These are phyloP conservation scores for Venturia oleaginea DNA, from an alignment of 2,329 filamentous ascomycete species.

Conservation along the genomic window DNA sequence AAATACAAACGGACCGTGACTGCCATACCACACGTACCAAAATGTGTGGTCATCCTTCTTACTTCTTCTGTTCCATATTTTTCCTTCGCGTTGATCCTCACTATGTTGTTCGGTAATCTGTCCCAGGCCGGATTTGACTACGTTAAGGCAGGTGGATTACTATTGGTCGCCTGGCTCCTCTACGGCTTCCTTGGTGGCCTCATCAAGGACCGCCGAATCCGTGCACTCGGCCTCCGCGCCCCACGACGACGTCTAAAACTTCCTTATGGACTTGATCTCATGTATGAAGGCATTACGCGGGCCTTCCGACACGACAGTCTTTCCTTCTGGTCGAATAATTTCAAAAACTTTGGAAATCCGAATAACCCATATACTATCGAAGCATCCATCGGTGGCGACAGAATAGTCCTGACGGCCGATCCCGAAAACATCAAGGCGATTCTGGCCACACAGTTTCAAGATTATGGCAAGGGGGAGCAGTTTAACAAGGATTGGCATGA, in stretches of 20 bases:
- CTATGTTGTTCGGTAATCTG: background rate
- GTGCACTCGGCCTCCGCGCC: slow-evolving; percentile 36
- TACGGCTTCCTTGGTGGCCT: background rate
- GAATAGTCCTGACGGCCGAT: slow-evolving; percentile 61
- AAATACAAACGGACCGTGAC: background rate
- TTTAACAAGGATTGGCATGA: slow-evolving; percentile 70
- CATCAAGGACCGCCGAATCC: slow-evolving; percentile 23
- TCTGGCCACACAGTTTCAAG: slow-evolving; percentile 16
- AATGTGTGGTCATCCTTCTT: background rate
- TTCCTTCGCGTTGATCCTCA: background rate
- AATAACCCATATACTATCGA: slow-evolving; percentile 51
- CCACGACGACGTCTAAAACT: slow-evolving; percentile 29
- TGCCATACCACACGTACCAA: too few relatives aligned
- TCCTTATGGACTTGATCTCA: slow-evolving; percentile 52
- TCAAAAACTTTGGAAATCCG: slow-evolving; percentile 34
- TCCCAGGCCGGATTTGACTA: background rate
- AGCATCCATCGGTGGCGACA: slow-evolving; percentile 31
- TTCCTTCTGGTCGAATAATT: slow-evolving; percentile 46
- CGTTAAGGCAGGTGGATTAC: background rate
- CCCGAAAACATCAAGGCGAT: slow-evolving; percentile 16
- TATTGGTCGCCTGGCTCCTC: background rate
- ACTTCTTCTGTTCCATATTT: background rate
- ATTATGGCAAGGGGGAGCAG: slow-evolving; percentile 61
- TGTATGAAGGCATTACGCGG: slow-evolving; percentile 47
- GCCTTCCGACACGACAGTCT: slow-evolving; percentile 41